These are phyloP conservation scores for Theobroma grandiflorum DNA, from an alignment of 441 rosid genomes.

Conservation along the genomic window DNA sequence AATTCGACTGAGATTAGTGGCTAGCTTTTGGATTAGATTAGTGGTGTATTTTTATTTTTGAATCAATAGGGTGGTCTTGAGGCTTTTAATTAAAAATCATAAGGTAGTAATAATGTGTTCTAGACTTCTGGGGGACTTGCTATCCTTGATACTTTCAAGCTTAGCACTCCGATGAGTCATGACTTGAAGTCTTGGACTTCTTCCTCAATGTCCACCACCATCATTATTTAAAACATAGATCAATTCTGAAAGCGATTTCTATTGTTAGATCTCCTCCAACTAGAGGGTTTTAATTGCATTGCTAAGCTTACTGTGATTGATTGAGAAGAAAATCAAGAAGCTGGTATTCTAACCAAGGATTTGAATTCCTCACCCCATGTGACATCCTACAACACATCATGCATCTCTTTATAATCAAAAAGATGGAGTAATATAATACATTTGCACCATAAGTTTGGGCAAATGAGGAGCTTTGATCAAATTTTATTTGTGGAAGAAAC, in stretches of 20 bases:
- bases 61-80: constrained; percentile 38
- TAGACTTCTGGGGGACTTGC: background rate
- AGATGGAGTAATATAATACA: background rate
- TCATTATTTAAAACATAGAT: background rate
- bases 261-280: background rate
- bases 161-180: background rate
- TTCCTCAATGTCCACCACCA: constrained; percentile 17
- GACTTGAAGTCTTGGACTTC: background rate
- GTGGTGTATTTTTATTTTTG: background rate
- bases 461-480: background rate
- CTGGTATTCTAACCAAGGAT: background rate
- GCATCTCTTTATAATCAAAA: background rate
- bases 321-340: background rate
- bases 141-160: background rate
- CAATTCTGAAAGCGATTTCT: background rate
- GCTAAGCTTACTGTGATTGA: background rate
- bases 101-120: background rate
- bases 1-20: too few species aligned
- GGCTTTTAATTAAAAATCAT: background rate
- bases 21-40: too few species aligned
- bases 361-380: background rate
- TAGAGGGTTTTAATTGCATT: background rate
- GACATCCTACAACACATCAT: background rate
- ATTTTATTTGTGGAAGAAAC: background rate
- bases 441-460: background rate